phyloP scores from a whole-genome alignment of 768 basidiomycete genomes.

The Phylloporus scabripes region DNA sequence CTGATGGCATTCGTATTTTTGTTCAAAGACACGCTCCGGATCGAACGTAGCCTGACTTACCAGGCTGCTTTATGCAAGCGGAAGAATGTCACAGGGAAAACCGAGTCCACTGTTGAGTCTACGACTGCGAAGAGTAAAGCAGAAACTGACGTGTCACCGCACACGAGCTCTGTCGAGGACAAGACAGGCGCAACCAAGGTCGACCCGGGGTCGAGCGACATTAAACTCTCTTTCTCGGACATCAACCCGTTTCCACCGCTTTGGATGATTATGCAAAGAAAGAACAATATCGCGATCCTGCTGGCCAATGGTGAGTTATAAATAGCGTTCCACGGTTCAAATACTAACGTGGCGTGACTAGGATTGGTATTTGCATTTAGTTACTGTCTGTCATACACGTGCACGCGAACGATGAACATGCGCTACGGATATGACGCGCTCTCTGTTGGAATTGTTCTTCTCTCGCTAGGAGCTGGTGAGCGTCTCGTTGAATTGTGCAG shows the following conservation, averaged over 20 bases:
- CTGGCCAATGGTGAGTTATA: constrained; percentile 22
- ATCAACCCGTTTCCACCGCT: constrained; percentile 73
- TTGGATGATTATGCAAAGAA: constrained; percentile 47
- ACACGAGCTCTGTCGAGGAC: constrained; percentile 22
- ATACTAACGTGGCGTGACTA: constrained; percentile 23
- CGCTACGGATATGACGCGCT: constrained; percentile 65
- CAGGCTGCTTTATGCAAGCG: constrained; percentile 55
- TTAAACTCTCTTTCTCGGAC: constrained; percentile 59
- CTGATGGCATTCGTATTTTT: constrained; percentile 54
- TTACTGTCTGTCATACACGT: constrained; percentile 70
- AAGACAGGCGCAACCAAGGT: constrained; percentile 9
- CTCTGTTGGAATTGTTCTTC: constrained; percentile 68
- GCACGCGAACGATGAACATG: constrained; percentile 58
- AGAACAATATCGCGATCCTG: constrained; percentile 65
- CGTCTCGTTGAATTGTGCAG: background rate
- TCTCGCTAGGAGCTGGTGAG: constrained; percentile 67
- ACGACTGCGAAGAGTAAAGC: constrained; percentile 12
- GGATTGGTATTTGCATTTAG: constrained; percentile 68
- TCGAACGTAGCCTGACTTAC: constrained; percentile 77
- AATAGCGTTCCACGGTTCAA: background rate
- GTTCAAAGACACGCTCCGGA: constrained; percentile 80
- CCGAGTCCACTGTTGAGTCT: constrained; percentile 20
- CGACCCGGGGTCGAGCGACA: constrained; percentile 18
- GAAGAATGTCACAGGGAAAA: constrained; percentile 20
- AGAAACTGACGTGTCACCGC: constrained; percentile 6